Conservation (phyloP, 1,139 yeast species). For the Debaryomycetaceae sp. region DNA sequence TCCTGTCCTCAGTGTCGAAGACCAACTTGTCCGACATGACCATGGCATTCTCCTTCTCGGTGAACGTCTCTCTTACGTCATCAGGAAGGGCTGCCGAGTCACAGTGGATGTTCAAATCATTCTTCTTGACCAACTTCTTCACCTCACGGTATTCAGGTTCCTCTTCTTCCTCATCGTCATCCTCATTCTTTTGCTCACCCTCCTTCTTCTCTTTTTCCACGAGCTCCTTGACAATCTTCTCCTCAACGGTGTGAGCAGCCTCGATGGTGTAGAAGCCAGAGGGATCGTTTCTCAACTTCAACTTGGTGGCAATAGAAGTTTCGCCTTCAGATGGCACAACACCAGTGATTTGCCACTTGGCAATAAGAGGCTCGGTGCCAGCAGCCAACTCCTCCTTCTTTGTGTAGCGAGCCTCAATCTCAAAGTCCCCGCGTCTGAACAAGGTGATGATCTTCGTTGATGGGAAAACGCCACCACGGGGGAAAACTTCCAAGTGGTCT, state of each 20-base stretch:
- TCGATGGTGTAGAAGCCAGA: conserved; percentile 93
- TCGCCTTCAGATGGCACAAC: conserved; percentile 77
- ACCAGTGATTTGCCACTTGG: conserved; percentile 84
- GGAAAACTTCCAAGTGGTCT: conserved; percentile 94
- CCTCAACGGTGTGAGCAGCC: conserved; percentile 93
- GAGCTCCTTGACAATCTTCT: conserved; percentile 79
- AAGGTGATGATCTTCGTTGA: conserved; percentile 92
- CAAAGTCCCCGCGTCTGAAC: conserved; percentile 87
- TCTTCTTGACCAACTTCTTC: conserved; percentile 91
- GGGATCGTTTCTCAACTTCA: conserved; percentile 95
- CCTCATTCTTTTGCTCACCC: conserved; percentile 43
- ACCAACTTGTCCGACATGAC: conserved; percentile 90
- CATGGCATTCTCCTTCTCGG: conserved; percentile 83
- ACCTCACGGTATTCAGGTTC: conserved; percentile 90
- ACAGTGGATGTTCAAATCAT: conserved; percentile 57
- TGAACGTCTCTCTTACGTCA: conserved; percentile 50
- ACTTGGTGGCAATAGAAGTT: conserved; percentile 77
- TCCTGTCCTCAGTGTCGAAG: conserved; percentile 98
- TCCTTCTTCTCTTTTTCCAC: conserved; percentile 59
- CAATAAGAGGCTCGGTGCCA: conserved; percentile 64
- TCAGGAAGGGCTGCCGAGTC: conserved; percentile 66
- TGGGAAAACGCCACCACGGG: conserved; percentile 90
- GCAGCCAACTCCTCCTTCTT: conserved; percentile 67
- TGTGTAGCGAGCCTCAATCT: conserved; percentile 82
- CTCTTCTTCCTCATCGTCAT: conserved; percentile 37